Evolutionary conservation across 2,329 filamentous ascomycete species (phyloP), one percentile per base, ranked within the genome.

Genomic region (Ophiosphaerella narmari): DNA sequence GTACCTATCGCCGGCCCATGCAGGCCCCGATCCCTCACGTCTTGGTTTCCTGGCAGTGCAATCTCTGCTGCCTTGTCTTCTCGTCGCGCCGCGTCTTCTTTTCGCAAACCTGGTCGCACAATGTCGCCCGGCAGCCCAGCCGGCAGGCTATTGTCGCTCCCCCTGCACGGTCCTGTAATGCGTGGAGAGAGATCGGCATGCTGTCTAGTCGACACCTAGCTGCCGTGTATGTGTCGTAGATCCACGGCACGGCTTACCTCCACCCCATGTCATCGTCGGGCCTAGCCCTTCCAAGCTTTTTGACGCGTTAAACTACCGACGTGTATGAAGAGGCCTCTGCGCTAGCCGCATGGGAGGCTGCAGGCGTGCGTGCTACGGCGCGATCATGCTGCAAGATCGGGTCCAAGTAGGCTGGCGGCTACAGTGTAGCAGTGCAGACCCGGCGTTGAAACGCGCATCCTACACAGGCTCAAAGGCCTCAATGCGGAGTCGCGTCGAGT

Each of bases 401-500:
- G 45, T 59, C 40, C 46, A 47, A 40, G 44, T 53, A 54, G 52
- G 52, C 60, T 55, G 67, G 70, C 69, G 70, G 66, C 68, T 73
- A 72, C 67, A 66, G 54, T 52, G 58, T 60, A 62, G 67, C 67
- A 66, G 54, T 52, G 58, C 59, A 62, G 67, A 67, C 55, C 66
- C 46, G 42, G 52, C 50, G 57, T 63, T 70, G 68, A 72, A 71
- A 71, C 68, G 50, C 56, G 64, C 55, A 68, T 67, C 62, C 55
- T 60, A 66, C 60, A 66, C 55, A 70, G 62, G 65, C 63, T 62
- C 60, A 59, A 52, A 66, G 64, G 68, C 64, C 67, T 70, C 52
- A 66, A 52, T 67, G 59, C 59, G 52, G 52, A 55, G 52, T 64
- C 58, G 57, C 56, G 58, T 64, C 61, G 52, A 53, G 63, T 70